Conservation (phyloP, 2,329 filamentous ascomycete genomes). For the Chalaropsis thielavioides region DNA sequence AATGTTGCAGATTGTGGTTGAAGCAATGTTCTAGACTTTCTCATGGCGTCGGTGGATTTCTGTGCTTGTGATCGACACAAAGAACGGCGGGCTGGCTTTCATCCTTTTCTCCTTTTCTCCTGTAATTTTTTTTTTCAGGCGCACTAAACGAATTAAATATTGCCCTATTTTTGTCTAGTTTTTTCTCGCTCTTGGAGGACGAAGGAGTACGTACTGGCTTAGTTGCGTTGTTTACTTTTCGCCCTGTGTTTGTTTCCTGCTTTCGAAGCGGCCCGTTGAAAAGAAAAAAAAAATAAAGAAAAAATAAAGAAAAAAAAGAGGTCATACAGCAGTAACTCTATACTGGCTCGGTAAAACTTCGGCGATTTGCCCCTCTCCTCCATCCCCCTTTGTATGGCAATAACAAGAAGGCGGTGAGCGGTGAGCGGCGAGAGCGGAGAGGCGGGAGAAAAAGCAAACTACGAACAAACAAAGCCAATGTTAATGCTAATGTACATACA, state of each 20-base stretch:
- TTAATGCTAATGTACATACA: neutral
- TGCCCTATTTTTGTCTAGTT: no score
- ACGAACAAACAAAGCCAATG: neutral
- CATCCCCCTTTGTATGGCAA: neutral
- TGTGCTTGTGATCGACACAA: neutral
- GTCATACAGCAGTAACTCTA: no score
- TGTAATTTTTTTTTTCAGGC: no score
- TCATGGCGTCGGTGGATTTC: neutral
- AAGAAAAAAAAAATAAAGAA: no score
- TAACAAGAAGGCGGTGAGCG: neutral
- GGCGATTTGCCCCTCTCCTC: neutral
- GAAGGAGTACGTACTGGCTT: no score
- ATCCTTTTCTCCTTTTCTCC: neutral
- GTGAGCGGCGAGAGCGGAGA: neutral
- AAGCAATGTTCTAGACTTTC: slow-evolving; percentile 8
- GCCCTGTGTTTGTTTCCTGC: no score
- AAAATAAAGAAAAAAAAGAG: no score
- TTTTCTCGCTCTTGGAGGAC: no score
- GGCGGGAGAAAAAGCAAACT: neutral
- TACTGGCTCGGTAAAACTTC: neutral
- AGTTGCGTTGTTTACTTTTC: no score
- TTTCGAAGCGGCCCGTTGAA: no score
- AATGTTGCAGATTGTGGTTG: slow-evolving; percentile 2
- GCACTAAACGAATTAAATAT: no score
- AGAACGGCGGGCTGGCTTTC: no score